Percentiles rank a stretch among this genome's conserved stretches.
Evolutionary conservation across 257 asterid genomes (phyloP).

Genomic region (Penstemon newberryi): DNA sequence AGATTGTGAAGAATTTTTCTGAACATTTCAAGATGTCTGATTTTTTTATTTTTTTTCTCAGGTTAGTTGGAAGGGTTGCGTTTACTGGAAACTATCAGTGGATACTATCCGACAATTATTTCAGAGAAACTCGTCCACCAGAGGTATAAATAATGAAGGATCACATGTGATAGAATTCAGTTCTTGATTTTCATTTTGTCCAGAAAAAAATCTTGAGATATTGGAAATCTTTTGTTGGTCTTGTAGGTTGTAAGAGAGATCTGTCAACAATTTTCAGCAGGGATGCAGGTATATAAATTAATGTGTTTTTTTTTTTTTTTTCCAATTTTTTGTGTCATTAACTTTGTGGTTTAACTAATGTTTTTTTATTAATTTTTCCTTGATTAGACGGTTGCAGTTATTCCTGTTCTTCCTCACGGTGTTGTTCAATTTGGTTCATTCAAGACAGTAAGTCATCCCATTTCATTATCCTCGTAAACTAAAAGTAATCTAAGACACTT

Average conservation of each 20-base stretch:
- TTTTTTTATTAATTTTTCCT: slow-evolving; percentile 2
- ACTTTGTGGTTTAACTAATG: slow-evolving; percentile 9
- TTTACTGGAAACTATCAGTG: slow-evolving; percentile 68
- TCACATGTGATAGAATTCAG: background rate
- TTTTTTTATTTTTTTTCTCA: slow-evolving; percentile 31
- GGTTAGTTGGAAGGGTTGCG: slow-evolving; percentile 70
- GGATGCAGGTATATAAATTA: slow-evolving; percentile 56
- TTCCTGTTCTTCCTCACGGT: slow-evolving; percentile 82
- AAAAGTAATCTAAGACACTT: background rate
- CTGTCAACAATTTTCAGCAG: slow-evolving; percentile 61
- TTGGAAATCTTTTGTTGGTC: background rate
- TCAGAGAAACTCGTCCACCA: slow-evolving; percentile 46
- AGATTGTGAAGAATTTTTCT: background rate
- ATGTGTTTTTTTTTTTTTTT: background rate
- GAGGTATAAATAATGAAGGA: slow-evolving; percentile 44
- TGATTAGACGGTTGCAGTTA: slow-evolving; percentile 60
- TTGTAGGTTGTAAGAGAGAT: slow-evolving; percentile 65
- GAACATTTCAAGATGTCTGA: background rate
- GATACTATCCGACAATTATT: slow-evolving; percentile 46
- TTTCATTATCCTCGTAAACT: slow-evolving; percentile 9
- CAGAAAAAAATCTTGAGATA: too few relatives aligned
- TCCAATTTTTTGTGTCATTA: background rate
- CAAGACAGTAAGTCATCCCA: slow-evolving; percentile 42
- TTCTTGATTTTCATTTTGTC: background rate
- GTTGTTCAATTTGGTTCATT: slow-evolving; percentile 75